phyloP scores from a whole-genome alignment of 192 early-diverging fungal genomes.

The Backusella australiensis region DNA sequence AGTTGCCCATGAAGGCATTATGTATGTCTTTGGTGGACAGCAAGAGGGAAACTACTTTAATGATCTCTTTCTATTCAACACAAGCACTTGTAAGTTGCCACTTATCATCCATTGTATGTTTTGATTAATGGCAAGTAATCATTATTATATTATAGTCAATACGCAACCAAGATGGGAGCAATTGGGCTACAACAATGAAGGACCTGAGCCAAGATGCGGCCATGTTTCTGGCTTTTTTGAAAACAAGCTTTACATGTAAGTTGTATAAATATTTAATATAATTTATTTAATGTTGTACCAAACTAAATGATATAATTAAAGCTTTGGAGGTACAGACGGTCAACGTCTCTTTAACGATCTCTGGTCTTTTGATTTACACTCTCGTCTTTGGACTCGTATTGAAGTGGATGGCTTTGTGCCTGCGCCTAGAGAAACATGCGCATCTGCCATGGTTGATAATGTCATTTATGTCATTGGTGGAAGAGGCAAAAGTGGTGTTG shows the following conservation, averaged over 20 bases:
- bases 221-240: slow-evolving; percentile 27
- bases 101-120: no score
- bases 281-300: not conserved
- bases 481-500: slow-evolving; percentile 40
- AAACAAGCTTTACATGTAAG: slow-evolving; percentile 32
- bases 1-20: slow-evolving; percentile 38
- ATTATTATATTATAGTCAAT: not conserved
- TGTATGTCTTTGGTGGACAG: slow-evolving; percentile 54
- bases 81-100: slow-evolving; percentile 43
- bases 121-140: no score
- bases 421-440: slow-evolving; percentile 41
- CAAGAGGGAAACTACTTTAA: slow-evolving; percentile 41
- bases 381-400: slow-evolving; percentile 44
- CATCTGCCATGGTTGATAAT: slow-evolving; percentile 41
- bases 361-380: slow-evolving; percentile 52
- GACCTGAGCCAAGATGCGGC: slow-evolving; percentile 27
- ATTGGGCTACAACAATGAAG: slow-evolving; percentile 21
- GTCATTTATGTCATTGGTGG: slow-evolving; percentile 57
- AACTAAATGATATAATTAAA: slow-evolving; percentile 14
- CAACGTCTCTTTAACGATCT: slow-evolving; percentile 52
- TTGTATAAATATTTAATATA: not conserved
- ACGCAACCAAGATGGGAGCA: slow-evolving; percentile 24
- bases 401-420: slow-evolving; percentile 45
- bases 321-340: slow-evolving; percentile 58
- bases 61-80: slow-evolving; percentile 48